Base-by-base conservation (phyloP, 768 basidiomycete species). In the Boletus coccyginus region DNA sequence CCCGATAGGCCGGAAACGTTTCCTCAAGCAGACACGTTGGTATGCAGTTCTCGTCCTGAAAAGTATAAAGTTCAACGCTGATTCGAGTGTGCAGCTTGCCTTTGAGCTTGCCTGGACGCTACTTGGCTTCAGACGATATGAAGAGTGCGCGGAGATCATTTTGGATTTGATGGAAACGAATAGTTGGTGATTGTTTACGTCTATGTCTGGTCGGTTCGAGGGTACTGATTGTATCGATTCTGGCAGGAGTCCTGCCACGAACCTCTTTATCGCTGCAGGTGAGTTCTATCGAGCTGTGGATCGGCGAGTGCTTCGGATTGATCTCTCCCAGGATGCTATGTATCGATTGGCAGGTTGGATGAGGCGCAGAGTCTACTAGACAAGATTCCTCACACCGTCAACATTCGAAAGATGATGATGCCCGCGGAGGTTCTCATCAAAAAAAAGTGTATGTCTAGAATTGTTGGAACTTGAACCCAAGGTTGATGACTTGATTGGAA, bases 101-200 rank as follows among this genome's bases (percentile, higher is more conserved):
- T 92, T 90, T 59, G 90, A 92, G 68, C 77, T 92, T 5, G 88
- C 87, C 1, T 92, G 90, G 90, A 85, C 84, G 16, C 69, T 88
- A 1, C 76, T 92, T 4, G 77, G 83, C 1, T 78, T 87, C 55
- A 71, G 85, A 51, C 75, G 79, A 55, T 90, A 91, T 52, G 72
- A 79, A 58, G 87, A 91, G 58, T 78, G 86, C 1, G 88, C 87
- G 2, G 81, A 87, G 46, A 75, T 77, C 54, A 90, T 92, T 62
- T 61, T 90, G 42, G 76, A 72, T 53, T 74, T 92, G 59, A 85
- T 82, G 6, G 78, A 82, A 58, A 63, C 90, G 57, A 92, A 91
- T 63, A 82, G 74, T 44, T 92, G 90, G 90, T 85, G 35, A 8
- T 71, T 24, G 33, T 10, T 46, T 33, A 17, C 14, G 14, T 49